Conservation (phyloP, 345 rosid species). For the Nephelium lappaceum region DNA sequence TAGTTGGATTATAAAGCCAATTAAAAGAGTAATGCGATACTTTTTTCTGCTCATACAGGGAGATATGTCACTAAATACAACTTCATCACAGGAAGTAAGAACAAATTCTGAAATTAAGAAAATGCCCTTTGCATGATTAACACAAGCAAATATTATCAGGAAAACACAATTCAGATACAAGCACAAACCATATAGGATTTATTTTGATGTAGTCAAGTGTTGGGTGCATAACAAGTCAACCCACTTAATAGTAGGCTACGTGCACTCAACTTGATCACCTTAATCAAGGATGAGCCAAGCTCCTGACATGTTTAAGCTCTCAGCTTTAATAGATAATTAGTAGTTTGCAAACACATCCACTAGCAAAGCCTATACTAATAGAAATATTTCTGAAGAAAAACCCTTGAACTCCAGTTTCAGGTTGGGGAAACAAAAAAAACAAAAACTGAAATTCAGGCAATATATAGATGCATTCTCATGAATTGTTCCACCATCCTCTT, state of each 20-base stretch:
- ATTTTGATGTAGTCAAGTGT: not conserved
- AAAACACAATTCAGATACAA: slow-evolving; percentile 3
- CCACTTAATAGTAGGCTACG: not conserved
- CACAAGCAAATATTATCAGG: not conserved
- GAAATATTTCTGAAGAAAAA: not conserved
- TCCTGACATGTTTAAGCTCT: not conserved
- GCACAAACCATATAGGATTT: not conserved
- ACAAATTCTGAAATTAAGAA: slow-evolving; percentile 1
- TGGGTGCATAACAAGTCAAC: slow-evolving; percentile 1
- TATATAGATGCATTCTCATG: not conserved
- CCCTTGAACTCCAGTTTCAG: not conserved
- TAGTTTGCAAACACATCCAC: not conserved
- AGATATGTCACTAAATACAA: not conserved
- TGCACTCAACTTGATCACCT: not conserved
- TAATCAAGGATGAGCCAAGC: slow-evolving; percentile 4
- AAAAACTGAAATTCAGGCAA: not conserved
- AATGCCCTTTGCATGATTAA: not conserved
- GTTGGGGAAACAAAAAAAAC: not conserved
- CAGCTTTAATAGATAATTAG: not conserved
- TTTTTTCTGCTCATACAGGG: not conserved
- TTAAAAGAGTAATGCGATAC: not conserved
- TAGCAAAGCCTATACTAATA: not conserved
- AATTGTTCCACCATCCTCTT: not conserved
- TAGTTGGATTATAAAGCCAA: slow-evolving; percentile 18
- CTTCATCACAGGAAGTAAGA: not conserved